Percentiles rank a stretch among this genome's conserved stretches.
phyloP scores from a whole-genome alignment of 2,329 filamentous ascomycete species.

The Aureobasidium uvarum region DNA sequence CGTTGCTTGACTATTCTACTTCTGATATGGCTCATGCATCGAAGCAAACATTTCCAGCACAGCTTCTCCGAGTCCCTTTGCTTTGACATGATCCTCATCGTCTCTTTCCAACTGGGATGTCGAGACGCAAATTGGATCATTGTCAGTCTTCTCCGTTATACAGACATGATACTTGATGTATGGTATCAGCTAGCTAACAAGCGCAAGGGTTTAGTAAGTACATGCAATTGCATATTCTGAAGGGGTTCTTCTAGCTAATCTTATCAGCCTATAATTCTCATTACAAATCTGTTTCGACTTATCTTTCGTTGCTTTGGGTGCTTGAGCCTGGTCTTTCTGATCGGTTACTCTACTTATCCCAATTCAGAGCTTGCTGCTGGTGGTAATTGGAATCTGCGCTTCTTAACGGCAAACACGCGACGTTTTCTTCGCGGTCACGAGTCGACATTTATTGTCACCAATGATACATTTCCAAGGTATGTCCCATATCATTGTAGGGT shows the following conservation, averaged over 20 bases:
- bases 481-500: too few species aligned
- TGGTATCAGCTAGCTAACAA: background rate
- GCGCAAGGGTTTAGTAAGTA: background rate
- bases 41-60: background rate
- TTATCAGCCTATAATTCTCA: background rate
- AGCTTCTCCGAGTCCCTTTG: background rate
- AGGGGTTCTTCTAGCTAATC: background rate
- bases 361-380: background rate
- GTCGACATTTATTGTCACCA: background rate
- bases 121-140: background rate
- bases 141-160: background rate
- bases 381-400: background rate
- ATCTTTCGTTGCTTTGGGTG: background rate
- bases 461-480: background rate
- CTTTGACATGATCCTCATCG: background rate
- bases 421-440: background rate
- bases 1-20: background rate
- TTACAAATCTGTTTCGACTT: background rate
- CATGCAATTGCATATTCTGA: too few species aligned
- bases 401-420: background rate
- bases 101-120: background rate
- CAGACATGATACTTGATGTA: background rate
- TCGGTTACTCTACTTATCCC: background rate
- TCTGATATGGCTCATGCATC: background rate
- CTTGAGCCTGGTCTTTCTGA: background rate